These are phyloP conservation scores for Panaeolus cyanescens DNA, from an alignment of 768 basidiomycete species.

Conservation along the genomic window DNA sequence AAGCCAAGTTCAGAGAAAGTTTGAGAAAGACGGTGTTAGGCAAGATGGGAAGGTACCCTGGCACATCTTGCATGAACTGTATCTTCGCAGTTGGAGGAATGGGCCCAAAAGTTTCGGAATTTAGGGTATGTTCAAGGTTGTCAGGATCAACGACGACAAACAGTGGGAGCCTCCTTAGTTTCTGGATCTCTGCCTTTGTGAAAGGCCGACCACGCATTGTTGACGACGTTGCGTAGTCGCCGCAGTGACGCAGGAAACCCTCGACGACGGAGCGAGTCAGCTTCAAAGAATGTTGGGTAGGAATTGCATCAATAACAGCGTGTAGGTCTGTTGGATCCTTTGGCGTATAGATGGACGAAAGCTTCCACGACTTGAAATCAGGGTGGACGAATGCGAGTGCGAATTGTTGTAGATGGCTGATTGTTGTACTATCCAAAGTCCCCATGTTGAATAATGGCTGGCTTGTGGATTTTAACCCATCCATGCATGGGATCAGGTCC, in stretches of 20 bases:
- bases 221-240: neutral
- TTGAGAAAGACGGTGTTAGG: neutral
- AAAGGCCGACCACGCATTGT: neutral
- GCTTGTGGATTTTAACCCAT: neutral
- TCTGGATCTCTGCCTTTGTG: neutral
- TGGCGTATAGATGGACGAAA: neutral
- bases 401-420: neutral
- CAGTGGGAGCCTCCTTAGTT: neutral
- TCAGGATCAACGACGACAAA: neutral
- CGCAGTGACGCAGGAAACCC: neutral
- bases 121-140: no score
- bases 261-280: neutral
- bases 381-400: neutral
- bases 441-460: neutral
- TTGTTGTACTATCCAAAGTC: neutral
- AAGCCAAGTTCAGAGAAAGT: neutral
- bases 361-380: neutral
- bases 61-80: neutral
- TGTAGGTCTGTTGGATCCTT: neutral
- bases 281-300: neutral
- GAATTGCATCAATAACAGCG: neutral
- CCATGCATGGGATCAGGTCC: constrained; percentile 7
- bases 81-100: neutral
- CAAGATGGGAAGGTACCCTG: neutral
- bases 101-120: neutral